A percentile compares a stretch with the other conserved stretches of the same genome.
Conservation (phyloP, 2,329 filamentous ascomycete species). For the Lojkania enalia region DNA sequence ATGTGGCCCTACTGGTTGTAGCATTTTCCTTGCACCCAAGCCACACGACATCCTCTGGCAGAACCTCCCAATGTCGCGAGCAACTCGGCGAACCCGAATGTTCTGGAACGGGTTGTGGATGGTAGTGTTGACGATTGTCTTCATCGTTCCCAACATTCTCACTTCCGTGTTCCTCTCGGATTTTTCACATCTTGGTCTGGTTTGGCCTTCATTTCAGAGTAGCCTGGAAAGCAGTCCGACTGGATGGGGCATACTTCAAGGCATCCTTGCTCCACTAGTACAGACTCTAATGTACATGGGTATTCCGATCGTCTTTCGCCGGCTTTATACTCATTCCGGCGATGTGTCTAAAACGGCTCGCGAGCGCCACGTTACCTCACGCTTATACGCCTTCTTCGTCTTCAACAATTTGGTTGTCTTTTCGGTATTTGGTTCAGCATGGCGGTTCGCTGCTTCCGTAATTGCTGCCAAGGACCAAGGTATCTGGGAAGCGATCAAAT, state of each 20-base stretch:
- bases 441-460: constrained; percentile 72
- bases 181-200: constrained; percentile 73
- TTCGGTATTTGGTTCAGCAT: constrained; percentile 86
- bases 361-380: constrained; percentile 85
- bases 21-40: constrained; percentile 76
- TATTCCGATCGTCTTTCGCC: constrained; percentile 86
- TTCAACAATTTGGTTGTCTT: constrained; percentile 97
- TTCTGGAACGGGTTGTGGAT: constrained; percentile 86
- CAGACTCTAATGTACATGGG: constrained; percentile 84
- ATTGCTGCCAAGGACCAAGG: constrained; percentile 57
- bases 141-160: constrained; percentile 88
- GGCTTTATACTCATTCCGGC: constrained; percentile 78
- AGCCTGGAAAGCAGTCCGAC: constrained; percentile 65
- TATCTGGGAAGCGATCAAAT: constrained; percentile 68
- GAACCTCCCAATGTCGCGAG: constrained; percentile 76
- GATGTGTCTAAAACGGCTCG: constrained; percentile 90
- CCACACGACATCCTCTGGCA: constrained; percentile 96
- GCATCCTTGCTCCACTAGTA: constrained; percentile 83
- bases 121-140: constrained; percentile 74
- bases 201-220: constrained; percentile 76
- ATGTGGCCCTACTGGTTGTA: constrained; percentile 77
- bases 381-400: constrained; percentile 94
- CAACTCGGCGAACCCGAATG: constrained; percentile 69
- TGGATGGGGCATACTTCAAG: constrained; percentile 86
- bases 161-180: constrained; percentile 93